Evolutionary conservation across 75 land plant genomes (phyloP).

Genomic region (Pinus taeda): DNA sequence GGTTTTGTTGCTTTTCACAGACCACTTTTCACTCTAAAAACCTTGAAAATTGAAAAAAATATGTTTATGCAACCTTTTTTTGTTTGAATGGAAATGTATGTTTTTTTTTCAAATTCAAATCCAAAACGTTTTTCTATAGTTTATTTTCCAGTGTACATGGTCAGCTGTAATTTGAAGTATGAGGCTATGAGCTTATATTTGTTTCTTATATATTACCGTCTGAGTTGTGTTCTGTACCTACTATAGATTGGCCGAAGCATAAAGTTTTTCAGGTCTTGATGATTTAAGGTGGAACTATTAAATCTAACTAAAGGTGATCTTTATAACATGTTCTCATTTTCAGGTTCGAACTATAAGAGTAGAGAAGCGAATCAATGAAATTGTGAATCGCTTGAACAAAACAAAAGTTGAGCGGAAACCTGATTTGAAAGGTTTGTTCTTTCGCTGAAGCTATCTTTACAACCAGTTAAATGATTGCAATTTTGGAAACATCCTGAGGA

Average conservation of each 20-base stretch:
- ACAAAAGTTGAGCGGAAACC: conserved; percentile 92
- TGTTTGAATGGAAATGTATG: not conserved
- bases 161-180: not conserved
- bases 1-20: no score
- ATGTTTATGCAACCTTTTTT: not conserved
- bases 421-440: conserved; percentile 77
- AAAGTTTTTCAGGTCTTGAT: not conserved
- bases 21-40: not conserved
- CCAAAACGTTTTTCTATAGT: not conserved
- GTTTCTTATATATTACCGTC: not conserved
- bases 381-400: conserved; percentile 93
- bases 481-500: no score
- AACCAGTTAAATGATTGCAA: not conserved
- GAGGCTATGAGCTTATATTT: not conserved
- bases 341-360: conserved; percentile 91
- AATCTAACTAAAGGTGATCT: not conserved
- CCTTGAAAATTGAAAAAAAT: not conserved
- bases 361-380: conserved; percentile 90
- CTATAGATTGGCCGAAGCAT: not conserved
- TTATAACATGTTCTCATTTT: conserved; percentile 10
- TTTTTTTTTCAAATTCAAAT: not conserved
- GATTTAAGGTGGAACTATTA: not conserved
- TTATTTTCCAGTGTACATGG: not conserved
- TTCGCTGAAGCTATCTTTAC: not conserved
- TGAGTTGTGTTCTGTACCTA: not conserved